Percentiles rank a stretch among this genome's conserved stretches.
Evolutionary conservation across 352 stramenopile species (phyloP).

Genomic region (Globisporangium lucens): DNA sequence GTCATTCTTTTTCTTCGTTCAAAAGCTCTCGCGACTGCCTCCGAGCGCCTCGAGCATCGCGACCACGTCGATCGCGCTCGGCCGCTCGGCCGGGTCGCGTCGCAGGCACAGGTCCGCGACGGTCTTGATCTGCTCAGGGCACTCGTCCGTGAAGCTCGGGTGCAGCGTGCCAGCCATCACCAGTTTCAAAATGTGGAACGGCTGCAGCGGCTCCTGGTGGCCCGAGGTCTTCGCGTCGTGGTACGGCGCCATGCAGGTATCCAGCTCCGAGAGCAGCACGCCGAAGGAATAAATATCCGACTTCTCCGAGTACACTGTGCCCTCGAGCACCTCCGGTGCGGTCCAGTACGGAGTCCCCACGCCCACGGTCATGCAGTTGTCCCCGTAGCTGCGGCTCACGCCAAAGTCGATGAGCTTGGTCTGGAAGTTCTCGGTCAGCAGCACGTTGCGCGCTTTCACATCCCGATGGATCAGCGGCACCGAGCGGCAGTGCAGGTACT

Average conservation of each 20-base stretch:
- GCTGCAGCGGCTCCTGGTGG: slow-evolving; percentile 15
- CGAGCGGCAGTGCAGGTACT: slow-evolving; percentile 44
- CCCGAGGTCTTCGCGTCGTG: slow-evolving; percentile 22
- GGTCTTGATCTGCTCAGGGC: slow-evolving; percentile 6
- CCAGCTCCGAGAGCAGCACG: slow-evolving; percentile 38
- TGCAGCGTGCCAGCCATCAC: slow-evolving; percentile 15
- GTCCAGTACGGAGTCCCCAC: slow-evolving; percentile 22
- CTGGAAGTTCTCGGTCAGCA: slow-evolving; percentile 38
- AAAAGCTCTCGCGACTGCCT: slow-evolving; percentile 9
- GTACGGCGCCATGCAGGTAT: slow-evolving; percentile 39
- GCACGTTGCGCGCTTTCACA: slow-evolving; percentile 52
- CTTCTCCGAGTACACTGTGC: slow-evolving; percentile 29
- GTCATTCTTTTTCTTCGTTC: neutral
- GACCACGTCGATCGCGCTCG: slow-evolving; percentile 17
- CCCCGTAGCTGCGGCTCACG: slow-evolving; percentile 31
- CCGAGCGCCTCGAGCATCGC: slow-evolving; percentile 13
- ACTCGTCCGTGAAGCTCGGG: slow-evolving; percentile 14
- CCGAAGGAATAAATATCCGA: slow-evolving; percentile 34
- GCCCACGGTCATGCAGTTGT: slow-evolving; percentile 21
- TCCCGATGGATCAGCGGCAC: slow-evolving; percentile 56
- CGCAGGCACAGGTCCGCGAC: slow-evolving; percentile 14
- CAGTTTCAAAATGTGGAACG: slow-evolving; percentile 18
- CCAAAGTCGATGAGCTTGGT: slow-evolving; percentile 63
- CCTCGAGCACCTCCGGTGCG: slow-evolving; percentile 24
- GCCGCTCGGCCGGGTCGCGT: slow-evolving; percentile 11